Evolutionary conservation across 495 filamentous ascomycete species (phyloP).

Genomic region (Geopyxis carbonaria): DNA sequence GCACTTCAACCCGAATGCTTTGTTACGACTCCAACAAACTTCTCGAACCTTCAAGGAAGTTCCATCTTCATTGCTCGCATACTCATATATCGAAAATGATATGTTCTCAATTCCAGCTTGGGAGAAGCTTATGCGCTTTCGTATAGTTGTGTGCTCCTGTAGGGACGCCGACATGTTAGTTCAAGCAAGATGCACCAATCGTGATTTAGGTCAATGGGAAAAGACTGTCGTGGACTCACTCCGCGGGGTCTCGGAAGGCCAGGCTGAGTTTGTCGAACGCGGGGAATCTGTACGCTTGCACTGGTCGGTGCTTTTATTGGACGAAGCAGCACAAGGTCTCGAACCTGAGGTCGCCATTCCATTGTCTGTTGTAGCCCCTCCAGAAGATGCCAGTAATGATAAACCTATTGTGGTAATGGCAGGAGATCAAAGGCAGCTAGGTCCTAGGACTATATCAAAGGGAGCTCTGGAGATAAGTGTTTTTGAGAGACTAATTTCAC

Average conservation of each 20-base stretch:
- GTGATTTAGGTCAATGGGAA: constrained; percentile 28
- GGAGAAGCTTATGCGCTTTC: constrained; percentile 33
- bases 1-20: constrained; percentile 27
- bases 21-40: constrained; percentile 35
- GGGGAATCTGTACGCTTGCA: constrained; percentile 27
- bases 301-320: constrained; percentile 38
- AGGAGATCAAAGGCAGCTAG: constrained; percentile 39
- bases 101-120: constrained; percentile 35
- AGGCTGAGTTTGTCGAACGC: constrained; percentile 17
- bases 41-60: constrained; percentile 35
- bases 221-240: constrained; percentile 23
- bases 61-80: constrained; percentile 30
- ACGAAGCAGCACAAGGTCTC: constrained; percentile 42
- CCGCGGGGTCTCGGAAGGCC: constrained; percentile 16
- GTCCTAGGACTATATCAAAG: background rate
- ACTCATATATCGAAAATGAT: constrained; percentile 32
- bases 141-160: constrained; percentile 35
- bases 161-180: constrained; percentile 35
- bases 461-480: constrained; percentile 30
- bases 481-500: constrained; percentile 35
- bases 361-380: constrained; percentile 35
- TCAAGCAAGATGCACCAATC: constrained; percentile 34
- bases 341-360: constrained; percentile 37
- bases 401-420: constrained; percentile 37
- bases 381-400: constrained; percentile 23